Evolutionary conservation across 306 rosid species (phyloP).

Genomic region (Acacia crassicarpa): DNA sequence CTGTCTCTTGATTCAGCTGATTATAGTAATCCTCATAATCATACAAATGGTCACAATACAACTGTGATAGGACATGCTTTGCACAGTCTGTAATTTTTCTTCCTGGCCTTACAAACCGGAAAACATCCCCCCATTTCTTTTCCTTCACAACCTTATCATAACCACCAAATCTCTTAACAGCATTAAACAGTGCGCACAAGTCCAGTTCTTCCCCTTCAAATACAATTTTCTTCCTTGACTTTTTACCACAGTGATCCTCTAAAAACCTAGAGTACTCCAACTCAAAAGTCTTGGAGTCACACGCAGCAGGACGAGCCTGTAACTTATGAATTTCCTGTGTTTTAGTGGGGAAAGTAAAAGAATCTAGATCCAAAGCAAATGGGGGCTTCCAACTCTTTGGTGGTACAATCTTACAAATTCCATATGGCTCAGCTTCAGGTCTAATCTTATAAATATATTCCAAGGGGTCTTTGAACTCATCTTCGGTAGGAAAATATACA

Average conservation of each 20-base stretch:
- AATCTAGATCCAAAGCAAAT: slow-evolving; percentile 69
- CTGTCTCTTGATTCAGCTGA: slow-evolving; percentile 45
- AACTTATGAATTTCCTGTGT: slow-evolving; percentile 89
- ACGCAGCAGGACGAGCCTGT: slow-evolving; percentile 80
- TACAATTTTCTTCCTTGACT: slow-evolving; percentile 68
- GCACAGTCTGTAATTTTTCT: slow-evolving; percentile 77
- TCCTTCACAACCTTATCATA: slow-evolving; percentile 70
- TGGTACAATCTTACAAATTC: slow-evolving; percentile 94
- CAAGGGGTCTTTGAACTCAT: slow-evolving; percentile 89
- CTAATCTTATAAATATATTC: slow-evolving; percentile 82
- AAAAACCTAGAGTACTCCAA: slow-evolving; percentile 89
- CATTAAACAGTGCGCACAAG: slow-evolving; percentile 81
- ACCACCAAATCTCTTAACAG: slow-evolving; percentile 83
- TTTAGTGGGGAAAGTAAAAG: slow-evolving; percentile 81
- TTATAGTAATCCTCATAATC: slow-evolving; percentile 72
- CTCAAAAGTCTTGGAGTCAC: slow-evolving; percentile 80
- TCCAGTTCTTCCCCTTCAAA: slow-evolving; percentile 90
- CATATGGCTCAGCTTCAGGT: slow-evolving; percentile 82
- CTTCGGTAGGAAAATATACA: slow-evolving; percentile 79
- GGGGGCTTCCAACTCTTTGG: slow-evolving; percentile 91
- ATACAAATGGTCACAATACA: slow-evolving; percentile 78
- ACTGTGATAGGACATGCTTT: slow-evolving; percentile 80
- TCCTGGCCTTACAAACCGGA: slow-evolving; percentile 52
- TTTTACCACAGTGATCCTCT: slow-evolving; percentile 59
- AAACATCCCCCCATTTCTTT: slow-evolving; percentile 94